Base-by-base conservation (phyloP, 2,329 filamentous ascomycete species). In the Aspergillus neotritici region DNA sequence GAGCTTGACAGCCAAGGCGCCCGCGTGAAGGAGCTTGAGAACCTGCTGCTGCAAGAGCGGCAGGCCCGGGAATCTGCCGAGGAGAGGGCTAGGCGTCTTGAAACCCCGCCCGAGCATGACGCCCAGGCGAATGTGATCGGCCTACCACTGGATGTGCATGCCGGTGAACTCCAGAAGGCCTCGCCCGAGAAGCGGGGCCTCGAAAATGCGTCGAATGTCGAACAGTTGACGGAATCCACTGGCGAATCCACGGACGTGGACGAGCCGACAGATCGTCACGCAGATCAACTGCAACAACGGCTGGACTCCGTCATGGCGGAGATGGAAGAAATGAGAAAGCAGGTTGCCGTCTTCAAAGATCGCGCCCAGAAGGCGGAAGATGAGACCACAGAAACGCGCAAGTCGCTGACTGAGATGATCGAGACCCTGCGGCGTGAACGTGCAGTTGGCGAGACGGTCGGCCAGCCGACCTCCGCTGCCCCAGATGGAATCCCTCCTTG, bases 401-500 rank as follows among this genome's bases (percentile, higher is more conserved):
- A 85, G 63, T 84, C 84, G 1, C 69, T 98, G 34, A 83, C 86
- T 1, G 87, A 95, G 61, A 93, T 97, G 87, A 83, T 96, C 10
- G 75, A 87, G 55, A 83, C 84, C 52, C 84, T 96, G 43, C 80
- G 89, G 41, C 76, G 74, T 55, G 82, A 89, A 48, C 66, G 65
- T 30, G 54, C 80, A 82, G 54, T 79, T 71, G 25, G 69, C 62
- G 50, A 71, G 68, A 52, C 68, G 66, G 68, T 68, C 37, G 42
- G 56, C 15, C 61, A 62, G 40, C 15, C 44, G 13, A 37, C 43
- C 34, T 13, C 32, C 32, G 43, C 44, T n/a, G 38, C 41, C 14
- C 40, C 47, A 29, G 39, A 51, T 12, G 21, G 41, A n/a, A 36
- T 38, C 36, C 46, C 52, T 46, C 25, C 34, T 7, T 37, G 48